Base-by-base conservation (phyloP, 169 alveolate genomes). In the Theileria luwenshuni region DNA sequence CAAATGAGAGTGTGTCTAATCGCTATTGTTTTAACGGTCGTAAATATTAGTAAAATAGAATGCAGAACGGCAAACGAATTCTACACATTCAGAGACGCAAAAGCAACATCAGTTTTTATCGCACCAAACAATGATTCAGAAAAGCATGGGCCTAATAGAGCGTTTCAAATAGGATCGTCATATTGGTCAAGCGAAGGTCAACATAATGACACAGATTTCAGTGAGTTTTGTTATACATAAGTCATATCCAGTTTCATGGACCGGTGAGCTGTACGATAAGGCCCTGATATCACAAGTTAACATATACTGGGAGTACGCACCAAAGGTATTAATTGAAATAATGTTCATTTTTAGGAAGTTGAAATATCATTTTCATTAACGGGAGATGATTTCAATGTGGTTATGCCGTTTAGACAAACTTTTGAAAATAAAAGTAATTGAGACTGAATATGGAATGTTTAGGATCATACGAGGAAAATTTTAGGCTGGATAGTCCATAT, bases 171-270 rank as follows among this genome's bases (percentile, higher is more conserved):
- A 30, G 94, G 94, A 41, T 83, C 94, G 7, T 87, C 93, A 32
- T 92, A 90, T 65, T 92, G 96, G 96, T 91, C 94, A 60, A 91
- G 95, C 68, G 77, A 93, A 0, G 96, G 96, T 6, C 73, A 76
- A 43, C 95, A 91, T 60, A 21, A 92, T 25, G 86, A 83, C 45
- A 86, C 90, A 12, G 94, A 86, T 45, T 68, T 83, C 54, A 93
- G 93, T 86, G 76, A 5, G 76, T 58, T n/a, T n/a, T 30, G 32
- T 2, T 25, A 0, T 52, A 62, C 32, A 6, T 77, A 64, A 76
- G 32, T 58, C 47, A 52, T 67, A 38, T 76, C 69, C 83, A 91
- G 93, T 92, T 45, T 71, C 92, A 2, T 92, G 96, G 96, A 91
- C 93, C 8, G 96, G 96, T 8, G 86, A 89, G 30, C 84, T 92